These are phyloP conservation scores for Bipolaris oryzae DNA, from an alignment of 2,329 filamentous ascomycete genomes.

Conservation along the genomic window DNA sequence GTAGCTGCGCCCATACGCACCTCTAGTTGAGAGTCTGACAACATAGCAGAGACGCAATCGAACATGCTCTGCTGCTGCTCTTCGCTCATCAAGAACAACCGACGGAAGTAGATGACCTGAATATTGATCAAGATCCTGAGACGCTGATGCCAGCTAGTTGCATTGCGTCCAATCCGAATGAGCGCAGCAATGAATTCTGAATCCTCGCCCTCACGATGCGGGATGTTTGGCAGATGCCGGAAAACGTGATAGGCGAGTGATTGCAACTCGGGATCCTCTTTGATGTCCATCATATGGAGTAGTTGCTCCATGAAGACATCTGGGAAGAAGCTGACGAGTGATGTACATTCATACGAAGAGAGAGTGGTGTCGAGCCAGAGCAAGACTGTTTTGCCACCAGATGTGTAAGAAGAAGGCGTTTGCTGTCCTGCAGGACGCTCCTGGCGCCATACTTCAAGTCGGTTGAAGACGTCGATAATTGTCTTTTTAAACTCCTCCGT, in stretches of 20 bases:
- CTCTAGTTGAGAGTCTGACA: conserved; percentile 88
- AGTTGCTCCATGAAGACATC: conserved; percentile 88
- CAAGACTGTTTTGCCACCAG: conserved; percentile 92
- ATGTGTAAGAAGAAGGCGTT: conserved; percentile 91
- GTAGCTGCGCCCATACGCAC: conserved; percentile 91
- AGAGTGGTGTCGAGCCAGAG: conserved; percentile 93
- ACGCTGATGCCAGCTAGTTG: conserved; percentile 92
- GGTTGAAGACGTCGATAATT: conserved; percentile 75
- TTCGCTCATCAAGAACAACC: conserved; percentile 82
- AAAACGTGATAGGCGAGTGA: conserved; percentile 95
- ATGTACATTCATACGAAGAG: conserved; percentile 89
- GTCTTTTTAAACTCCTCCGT: conserved; percentile 73
- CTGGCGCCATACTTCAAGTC: conserved; percentile 85
- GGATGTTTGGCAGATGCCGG: conserved; percentile 92
- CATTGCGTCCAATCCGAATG: conserved; percentile 83
- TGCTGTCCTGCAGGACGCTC: conserved; percentile 87
- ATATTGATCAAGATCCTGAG: conserved; percentile 96
- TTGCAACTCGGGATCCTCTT: conserved; percentile 96
- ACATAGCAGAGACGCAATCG: conserved; percentile 92
- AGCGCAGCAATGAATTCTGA: conserved; percentile 82
- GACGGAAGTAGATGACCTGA: conserved; percentile 97
- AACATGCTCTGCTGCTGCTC: conserved; percentile 81
- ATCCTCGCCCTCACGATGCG: conserved; percentile 85
- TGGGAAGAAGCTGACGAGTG: conserved; percentile 89
- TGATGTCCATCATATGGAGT: conserved; percentile 99